Evolutionary conservation across 371 early-diverging fungal genomes (phyloP).

Genomic region (Mucor irregularis): DNA sequence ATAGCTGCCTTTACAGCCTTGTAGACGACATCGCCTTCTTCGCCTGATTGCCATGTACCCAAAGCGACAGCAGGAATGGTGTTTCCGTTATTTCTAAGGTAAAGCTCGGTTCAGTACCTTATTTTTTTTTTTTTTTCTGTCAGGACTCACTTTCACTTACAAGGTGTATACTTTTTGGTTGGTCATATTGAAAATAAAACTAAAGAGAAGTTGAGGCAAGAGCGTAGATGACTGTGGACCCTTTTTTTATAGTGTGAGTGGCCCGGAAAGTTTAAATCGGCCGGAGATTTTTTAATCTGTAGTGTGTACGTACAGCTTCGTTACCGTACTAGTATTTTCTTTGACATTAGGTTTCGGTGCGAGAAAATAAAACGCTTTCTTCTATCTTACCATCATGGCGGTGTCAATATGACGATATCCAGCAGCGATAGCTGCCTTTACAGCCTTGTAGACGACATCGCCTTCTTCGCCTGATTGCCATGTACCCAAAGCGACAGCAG

Average conservation of each 20-base stretch:
- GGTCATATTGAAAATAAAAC: conserved; percentile 12
- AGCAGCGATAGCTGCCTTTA: conserved; percentile 40
- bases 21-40: conserved; percentile 38
- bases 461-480: conserved; percentile 49
- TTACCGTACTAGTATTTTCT: conserved; percentile 56
- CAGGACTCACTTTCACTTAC: background rate
- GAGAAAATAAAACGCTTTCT: conserved; percentile 14
- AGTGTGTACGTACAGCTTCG: too few relatives aligned
- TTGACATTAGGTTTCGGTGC: background rate
- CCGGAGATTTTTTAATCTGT: too few relatives aligned
- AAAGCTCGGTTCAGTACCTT: background rate
- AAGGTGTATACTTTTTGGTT: conserved; percentile 28
- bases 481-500: conserved; percentile 54
- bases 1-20: conserved; percentile 44
- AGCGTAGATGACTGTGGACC: too few relatives aligned
- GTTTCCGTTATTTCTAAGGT: conserved; percentile 42
- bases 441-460: conserved; percentile 38
- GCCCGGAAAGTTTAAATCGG: conserved; percentile 3
- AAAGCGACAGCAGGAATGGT: conserved; percentile 49
- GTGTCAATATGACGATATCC: conserved; percentile 62
- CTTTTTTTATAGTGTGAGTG: background rate
- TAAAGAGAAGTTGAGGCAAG: background rate
- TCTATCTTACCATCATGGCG: conserved; percentile 47
- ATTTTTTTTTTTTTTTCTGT: background rate
- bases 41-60: conserved; percentile 55